Evolutionary conservation across 805 yeast genomes (phyloP).

Genomic region (Saturnispora zaruensis): DNA sequence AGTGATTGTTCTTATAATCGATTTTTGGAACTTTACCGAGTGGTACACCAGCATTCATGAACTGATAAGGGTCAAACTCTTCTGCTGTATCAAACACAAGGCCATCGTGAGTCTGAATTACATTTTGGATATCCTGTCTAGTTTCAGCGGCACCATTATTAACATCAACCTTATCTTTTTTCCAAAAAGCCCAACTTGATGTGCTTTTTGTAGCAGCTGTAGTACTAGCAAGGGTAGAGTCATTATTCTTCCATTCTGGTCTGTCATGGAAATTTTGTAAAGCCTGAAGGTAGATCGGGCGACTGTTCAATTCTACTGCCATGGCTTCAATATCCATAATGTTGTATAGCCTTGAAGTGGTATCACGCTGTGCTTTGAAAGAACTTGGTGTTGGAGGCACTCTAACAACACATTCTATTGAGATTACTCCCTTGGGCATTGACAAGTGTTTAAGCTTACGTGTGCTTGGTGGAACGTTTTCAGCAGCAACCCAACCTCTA

Average conservation of each 20-base stretch:
- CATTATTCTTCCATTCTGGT: constrained; percentile 34
- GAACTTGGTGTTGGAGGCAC: constrained; percentile 54
- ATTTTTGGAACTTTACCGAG: constrained; percentile 76
- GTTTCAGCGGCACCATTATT: background rate
- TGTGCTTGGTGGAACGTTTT: constrained; percentile 45
- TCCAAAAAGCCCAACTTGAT: constrained; percentile 12
- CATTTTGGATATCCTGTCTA: constrained; percentile 1
- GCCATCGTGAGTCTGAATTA: constrained; percentile 4
- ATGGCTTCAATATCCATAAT: constrained; percentile 76
- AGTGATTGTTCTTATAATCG: constrained; percentile 78
- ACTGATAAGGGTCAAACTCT: constrained; percentile 48
- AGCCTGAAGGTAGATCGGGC: constrained; percentile 72
- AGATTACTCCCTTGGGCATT: constrained; percentile 63
- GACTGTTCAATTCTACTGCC: constrained; percentile 57
- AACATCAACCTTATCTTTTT: background rate
- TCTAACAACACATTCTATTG: constrained; percentile 66
- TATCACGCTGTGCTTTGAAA: constrained; percentile 61
- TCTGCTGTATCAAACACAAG: constrained; percentile 21
- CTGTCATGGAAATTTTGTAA: constrained; percentile 59
- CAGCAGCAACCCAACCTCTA: constrained; percentile 86
- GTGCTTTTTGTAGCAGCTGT: constrained; percentile 5
- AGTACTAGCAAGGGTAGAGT: constrained; percentile 8
- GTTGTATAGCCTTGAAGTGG: constrained; percentile 60
- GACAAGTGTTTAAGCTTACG: constrained; percentile 61
- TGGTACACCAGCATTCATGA: constrained; percentile 79